A percentile compares a stretch with the other conserved stretches of the same genome.
These are phyloP conservation scores for Blastobotrys raffinosifermentans DNA, from an alignment of 1,139 yeast genomes.

Conservation along the genomic window DNA sequence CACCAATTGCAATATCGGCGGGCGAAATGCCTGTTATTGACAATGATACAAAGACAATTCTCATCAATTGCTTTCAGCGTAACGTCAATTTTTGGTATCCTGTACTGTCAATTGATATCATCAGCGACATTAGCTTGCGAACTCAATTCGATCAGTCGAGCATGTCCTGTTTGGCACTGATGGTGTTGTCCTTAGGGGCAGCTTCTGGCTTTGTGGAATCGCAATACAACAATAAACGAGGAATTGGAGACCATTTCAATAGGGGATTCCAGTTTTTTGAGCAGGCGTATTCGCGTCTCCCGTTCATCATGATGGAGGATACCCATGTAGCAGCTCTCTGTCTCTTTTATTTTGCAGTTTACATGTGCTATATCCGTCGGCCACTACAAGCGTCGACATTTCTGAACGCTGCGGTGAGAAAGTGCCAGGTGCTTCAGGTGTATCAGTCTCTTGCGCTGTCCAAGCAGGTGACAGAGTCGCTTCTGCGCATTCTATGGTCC, in stretches of 20 bases:
- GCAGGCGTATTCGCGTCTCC: background rate
- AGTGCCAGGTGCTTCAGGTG: conserved; percentile 14
- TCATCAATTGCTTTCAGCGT: background rate
- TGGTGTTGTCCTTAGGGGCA: background rate
- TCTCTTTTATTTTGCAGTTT: background rate
- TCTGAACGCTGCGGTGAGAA: conserved; percentile 13
- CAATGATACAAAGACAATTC: background rate
- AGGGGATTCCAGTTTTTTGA: background rate
- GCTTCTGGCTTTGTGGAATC: background rate
- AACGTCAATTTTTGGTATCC: background rate
- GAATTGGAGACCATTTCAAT: background rate
- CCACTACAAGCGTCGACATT: conserved; percentile 17
- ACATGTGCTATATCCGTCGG: conserved; percentile 15
- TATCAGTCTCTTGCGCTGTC: conserved; percentile 8
- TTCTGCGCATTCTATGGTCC: conserved; percentile 15
- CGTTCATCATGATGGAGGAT: background rate
- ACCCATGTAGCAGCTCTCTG: background rate
- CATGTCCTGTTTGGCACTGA: background rate
- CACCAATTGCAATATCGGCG: background rate
- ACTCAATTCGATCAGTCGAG: background rate
- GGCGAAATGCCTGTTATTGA: background rate
- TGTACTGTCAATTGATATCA: background rate
- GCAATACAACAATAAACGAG: background rate
- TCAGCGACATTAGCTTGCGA: background rate
- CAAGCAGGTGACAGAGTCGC: conserved; percentile 13